Evolutionary conservation across 176 grass and related monocot genomes (phyloP).

Genomic region (Leersia perrieri): DNA sequence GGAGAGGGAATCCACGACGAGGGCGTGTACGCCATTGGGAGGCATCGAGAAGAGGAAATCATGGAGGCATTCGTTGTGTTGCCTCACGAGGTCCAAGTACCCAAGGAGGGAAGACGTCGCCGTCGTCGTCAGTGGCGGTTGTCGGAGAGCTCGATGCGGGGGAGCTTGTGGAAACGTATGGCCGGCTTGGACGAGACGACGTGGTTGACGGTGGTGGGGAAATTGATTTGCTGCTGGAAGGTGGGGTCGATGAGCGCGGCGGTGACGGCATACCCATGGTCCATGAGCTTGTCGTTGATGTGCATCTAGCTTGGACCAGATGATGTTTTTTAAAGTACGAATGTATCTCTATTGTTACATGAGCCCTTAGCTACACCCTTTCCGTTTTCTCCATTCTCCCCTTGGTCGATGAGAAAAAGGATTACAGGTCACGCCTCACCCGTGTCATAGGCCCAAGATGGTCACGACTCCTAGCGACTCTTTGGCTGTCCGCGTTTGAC

Average conservation of each 20-base stretch:
- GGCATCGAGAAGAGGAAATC: conserved; percentile 29
- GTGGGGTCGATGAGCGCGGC: conserved; percentile 37
- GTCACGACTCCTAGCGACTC: too few species aligned
- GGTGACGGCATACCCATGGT: conserved; percentile 19
- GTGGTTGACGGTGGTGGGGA: conserved; percentile 13
- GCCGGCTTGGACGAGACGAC: conserved; percentile 27
- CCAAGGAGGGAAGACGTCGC: neutral
- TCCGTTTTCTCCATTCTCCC: too few species aligned
- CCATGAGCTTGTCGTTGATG: conserved; percentile 28
- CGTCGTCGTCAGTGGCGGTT: neutral
- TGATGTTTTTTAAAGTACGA: too few species aligned
- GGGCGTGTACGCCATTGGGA: neutral
- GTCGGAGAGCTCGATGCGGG: neutral
- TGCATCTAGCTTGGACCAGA: too few species aligned
- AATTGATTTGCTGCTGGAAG: neutral
- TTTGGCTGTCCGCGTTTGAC: too few species aligned
- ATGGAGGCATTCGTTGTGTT: conserved; percentile 23
- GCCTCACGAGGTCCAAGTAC: neutral
- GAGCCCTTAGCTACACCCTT: too few species aligned
- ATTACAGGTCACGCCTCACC: too few species aligned
- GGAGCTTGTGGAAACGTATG: conserved; percentile 41
- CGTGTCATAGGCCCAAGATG: too few species aligned
- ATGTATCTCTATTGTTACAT: too few species aligned
- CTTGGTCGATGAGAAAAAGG: too few species aligned
- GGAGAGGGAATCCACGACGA: conserved; percentile 43